Base-by-base conservation (phyloP, 225 moss, liverwort and hornwort species). In the Ulota crispa region DNA sequence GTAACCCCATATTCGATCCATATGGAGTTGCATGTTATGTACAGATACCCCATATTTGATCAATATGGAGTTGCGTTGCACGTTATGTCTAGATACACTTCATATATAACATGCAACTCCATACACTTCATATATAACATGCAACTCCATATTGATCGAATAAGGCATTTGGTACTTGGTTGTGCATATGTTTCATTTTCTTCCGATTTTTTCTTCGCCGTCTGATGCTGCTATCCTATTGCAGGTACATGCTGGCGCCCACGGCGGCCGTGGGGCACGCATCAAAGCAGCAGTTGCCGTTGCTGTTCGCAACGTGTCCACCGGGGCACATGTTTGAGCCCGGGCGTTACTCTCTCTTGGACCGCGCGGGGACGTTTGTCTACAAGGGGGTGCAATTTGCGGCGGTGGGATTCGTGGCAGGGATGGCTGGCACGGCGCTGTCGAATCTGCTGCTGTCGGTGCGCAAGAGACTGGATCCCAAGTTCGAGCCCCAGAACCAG, bases 271-370 rank as follows among this genome's bases (percentile, higher is more conserved):
- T 82, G 16, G 93, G 95, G 18, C 82, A 83, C 0, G 78, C 73
- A 9, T 77, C 89, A 5, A 70, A 87, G 19, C 91, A 87, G 19
- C 91, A 89, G 76, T 83, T 98, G 45, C 95, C 97, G 19, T 78
- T 91, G 23, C 75, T 98, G 26, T 98, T 98, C 73, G 89, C 93
- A 4, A 78, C 87, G 23, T 98, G 91, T 32, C 95, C 97, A 2
- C 85, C 93, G 0, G 97, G 95, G 2, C 93, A 98, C 87, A 95
- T 98, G 97, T 98, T 98, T 47, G 92, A 98, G 83, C 39, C 77
- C 7, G 97, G 97, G 11, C 80, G 84, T n/a, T 98, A 92, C 89
- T 90, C 94, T 23, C 7, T 93, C 1, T 6, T 90, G 50, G 93
- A 98, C 57, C 89, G 95, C 36, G 53, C 82, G 42, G 97, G 97